Conservation (phyloP, 495 filamentous ascomycete genomes). For the Neurospora sp. region DNA sequence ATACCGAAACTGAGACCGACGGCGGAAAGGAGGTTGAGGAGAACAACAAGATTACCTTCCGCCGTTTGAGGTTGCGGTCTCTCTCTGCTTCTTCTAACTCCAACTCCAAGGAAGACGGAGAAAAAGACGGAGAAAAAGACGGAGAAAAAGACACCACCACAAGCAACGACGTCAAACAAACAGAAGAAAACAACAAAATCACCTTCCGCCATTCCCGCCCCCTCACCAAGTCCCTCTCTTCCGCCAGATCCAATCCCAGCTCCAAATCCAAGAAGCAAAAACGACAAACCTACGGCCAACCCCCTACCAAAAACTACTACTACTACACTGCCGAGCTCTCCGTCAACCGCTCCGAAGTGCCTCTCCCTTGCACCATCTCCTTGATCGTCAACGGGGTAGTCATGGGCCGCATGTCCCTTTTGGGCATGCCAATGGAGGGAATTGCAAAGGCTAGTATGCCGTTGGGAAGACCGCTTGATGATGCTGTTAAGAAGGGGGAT, state of each 20-base stretch:
- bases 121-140: neutral
- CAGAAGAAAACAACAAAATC: neutral
- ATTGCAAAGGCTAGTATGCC: conserved; percentile 7
- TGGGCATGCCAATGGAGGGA: conserved; percentile 11
- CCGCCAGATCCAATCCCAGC: neutral
- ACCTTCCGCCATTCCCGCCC: neutral
- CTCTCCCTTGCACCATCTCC: conserved; percentile 20
- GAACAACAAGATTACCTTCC: neutral
- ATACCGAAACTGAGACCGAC: neutral
- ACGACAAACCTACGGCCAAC: neutral
- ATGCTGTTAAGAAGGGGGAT: neutral
- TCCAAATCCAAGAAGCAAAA: neutral
- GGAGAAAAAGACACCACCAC: neutral
- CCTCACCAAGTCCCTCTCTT: neutral
- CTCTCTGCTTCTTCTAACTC: neutral
- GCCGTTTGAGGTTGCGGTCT: neutral
- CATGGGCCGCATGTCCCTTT: conserved; percentile 12
- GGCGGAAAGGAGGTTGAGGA: neutral
- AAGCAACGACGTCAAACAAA: neutral
- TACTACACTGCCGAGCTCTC: conserved; percentile 25
- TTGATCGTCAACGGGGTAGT: conserved; percentile 15
- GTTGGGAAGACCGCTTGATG: neutral
- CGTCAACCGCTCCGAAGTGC: conserved; percentile 21
- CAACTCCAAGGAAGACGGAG: neutral
- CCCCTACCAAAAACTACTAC: neutral